A percentile compares a stretch with the other conserved stretches of the same genome.
Evolutionary conservation across 768 basidiomycete genomes (phyloP).

Genomic region (Filobasidium wieringae): DNA sequence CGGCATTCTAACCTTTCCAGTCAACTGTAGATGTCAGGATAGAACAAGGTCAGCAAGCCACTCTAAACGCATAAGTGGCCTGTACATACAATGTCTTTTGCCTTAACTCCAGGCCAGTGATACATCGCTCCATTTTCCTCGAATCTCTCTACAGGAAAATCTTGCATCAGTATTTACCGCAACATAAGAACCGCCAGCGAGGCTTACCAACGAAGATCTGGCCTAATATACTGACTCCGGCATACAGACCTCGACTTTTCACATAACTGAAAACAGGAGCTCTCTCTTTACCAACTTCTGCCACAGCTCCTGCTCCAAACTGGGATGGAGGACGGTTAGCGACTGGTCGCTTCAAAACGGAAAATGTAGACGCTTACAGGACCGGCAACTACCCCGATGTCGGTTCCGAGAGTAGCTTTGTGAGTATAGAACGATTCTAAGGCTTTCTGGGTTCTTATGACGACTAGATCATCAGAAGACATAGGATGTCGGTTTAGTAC

Average conservation of each 20-base stretch:
- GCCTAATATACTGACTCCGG: constrained; percentile 37
- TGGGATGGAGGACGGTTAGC: background rate
- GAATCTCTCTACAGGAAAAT: background rate
- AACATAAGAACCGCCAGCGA: no score
- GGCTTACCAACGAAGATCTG: constrained; percentile 32
- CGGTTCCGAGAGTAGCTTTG: constrained; percentile 34
- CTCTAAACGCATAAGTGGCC: no score
- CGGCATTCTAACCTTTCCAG: constrained; percentile 32
- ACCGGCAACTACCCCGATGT: constrained; percentile 35
- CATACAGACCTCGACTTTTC: constrained; percentile 34
- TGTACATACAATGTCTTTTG: constrained; percentile 33
- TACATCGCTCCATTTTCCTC: constrained; percentile 39
- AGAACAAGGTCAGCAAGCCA: no score
- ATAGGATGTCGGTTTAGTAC: background rate
- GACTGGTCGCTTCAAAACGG: background rate
- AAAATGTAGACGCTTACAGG: constrained; percentile 9
- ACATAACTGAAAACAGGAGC: constrained; percentile 37
- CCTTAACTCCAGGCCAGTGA: constrained; percentile 35
- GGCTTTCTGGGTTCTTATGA: constrained; percentile 34
- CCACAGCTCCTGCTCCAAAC: constrained; percentile 36
- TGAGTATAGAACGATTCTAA: constrained; percentile 36
- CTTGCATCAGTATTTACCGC: background rate
- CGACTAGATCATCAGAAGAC: constrained; percentile 7
- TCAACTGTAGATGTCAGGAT: constrained; percentile 25
- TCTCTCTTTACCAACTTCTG: constrained; percentile 32